Evolutionary conservation across 306 rosid genomes (phyloP), one percentile per base, ranked within the genome.

Genomic region (Rosa rugosa): DNA sequence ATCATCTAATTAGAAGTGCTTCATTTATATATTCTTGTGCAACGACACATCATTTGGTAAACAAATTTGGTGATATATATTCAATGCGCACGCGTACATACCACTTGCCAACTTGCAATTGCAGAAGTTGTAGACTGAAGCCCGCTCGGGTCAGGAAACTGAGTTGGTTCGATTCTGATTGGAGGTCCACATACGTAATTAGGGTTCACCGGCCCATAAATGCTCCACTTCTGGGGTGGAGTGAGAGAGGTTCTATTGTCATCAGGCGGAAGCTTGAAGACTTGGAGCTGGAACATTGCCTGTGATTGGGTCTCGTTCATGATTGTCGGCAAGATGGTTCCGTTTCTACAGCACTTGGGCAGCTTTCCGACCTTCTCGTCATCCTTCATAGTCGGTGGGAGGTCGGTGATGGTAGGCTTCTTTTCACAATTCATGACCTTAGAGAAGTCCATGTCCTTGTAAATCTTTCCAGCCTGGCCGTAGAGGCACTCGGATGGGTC

Each of bases 281-380:
- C 97, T 62, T 89, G 87, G 3, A 94, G 2, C 54, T 94, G 98
- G 73, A 94, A 92, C 5, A 87, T 42, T 1, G 98, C 88, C 69
- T 77, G 89, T 0, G 97, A 80, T 63, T 82, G 77, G 84, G 45
- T 81, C 67, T 76, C 57, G 65, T 94, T 89, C 93, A 94, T 89
- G 1, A 85, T 0, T 0, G 84, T 51, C 1, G 98, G 97, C 62
- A 94, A 63, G 16, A 94, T 75, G 0, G 87, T 90, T 34, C 98
- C 98, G 3, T 94, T 94, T 14, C 85, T 79, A 76, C 98, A 94
- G 62, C 98, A 94, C 46, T n/a, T 81, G 0, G 94, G 97, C 11
- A 94, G 63, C 31, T 86, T 92, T 0, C 98, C 97, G 1, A 92
- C 46, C 27, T 92, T 88, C 1, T 84, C 89, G 53, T 94, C 97